phyloP scores from a whole-genome alignment of 768 basidiomycete species.

The Psilocybe azurescens region DNA sequence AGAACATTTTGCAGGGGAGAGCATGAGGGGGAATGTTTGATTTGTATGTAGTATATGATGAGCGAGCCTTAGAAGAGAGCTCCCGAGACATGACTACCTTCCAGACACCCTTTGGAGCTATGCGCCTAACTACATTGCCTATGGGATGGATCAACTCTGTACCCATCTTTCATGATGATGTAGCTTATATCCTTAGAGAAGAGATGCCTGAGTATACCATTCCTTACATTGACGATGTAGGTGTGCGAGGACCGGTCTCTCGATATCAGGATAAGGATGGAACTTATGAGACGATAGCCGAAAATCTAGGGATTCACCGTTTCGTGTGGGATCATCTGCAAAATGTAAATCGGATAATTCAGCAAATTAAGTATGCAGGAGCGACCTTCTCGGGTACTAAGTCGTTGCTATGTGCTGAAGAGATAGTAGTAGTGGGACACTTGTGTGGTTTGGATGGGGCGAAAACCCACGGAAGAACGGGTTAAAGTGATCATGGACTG shows the following conservation, averaged over 20 bases:
- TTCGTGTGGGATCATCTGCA: conserved; percentile 45
- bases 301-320: conserved; percentile 34
- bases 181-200: conserved; percentile 14
- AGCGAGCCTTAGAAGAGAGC: conserved; percentile 18
- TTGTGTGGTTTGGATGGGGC: conserved; percentile 24
- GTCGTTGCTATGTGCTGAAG: conserved; percentile 5
- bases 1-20: conserved; percentile 19
- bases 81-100: conserved; percentile 36
- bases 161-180: conserved; percentile 38
- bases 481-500: too few species aligned
- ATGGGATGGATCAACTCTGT: conserved; percentile 39
- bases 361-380: conserved; percentile 24
- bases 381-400: conserved; percentile 18
- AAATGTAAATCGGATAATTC: conserved; percentile 35
- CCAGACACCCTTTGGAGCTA: conserved; percentile 27
- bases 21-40: conserved; percentile 14
- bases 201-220: conserved; percentile 26
- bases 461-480: conserved; percentile 26
- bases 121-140: conserved; percentile 25
- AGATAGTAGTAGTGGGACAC: conserved; percentile 14
- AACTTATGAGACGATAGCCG: conserved; percentile 32
- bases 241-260: conserved; percentile 24
- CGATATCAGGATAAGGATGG: conserved; percentile 30
- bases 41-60: conserved; percentile 7
- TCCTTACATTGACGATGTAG: conserved; percentile 31